Conservation (phyloP, 805 yeast genomes). For the Vanderwaltozyma verrucispora region DNA sequence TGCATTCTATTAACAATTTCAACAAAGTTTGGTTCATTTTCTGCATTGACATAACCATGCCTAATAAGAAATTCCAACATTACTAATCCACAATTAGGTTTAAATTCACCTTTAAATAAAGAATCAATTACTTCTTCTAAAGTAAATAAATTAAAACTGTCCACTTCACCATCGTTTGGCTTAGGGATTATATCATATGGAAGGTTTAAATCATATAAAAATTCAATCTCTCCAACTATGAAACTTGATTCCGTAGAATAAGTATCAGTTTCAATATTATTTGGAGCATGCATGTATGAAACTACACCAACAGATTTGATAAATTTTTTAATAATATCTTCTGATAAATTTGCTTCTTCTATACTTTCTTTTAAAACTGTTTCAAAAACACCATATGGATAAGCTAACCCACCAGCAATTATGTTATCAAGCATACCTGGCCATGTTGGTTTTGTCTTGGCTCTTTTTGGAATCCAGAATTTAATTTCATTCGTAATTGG, state of each 20-base stretch:
- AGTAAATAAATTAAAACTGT: conserved; percentile 54
- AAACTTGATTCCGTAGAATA: conserved; percentile 39
- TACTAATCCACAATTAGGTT: conserved; percentile 80
- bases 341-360: conserved; percentile 80
- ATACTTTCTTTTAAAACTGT: conserved; percentile 77
- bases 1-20: conserved; percentile 54
- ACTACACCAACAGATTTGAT: conserved; percentile 51
- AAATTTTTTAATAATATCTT: conserved; percentile 37
- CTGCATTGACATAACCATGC: conserved; percentile 61
- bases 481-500: conserved; percentile 34
- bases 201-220: conserved; percentile 59
- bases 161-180: conserved; percentile 69
- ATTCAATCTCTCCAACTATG: conserved; percentile 87
- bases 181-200: conserved; percentile 39
- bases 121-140: conserved; percentile 44
- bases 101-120: conserved; percentile 55
- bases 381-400: conserved; percentile 63
- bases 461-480: conserved; percentile 80
- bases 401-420: conserved; percentile 89
- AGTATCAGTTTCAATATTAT: conserved; percentile 10
- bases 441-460: conserved; percentile 70
- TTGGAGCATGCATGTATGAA: conserved; percentile 46
- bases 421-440: conserved; percentile 91
- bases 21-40: conserved; percentile 54
- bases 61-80: conserved; percentile 80